These are phyloP conservation scores for Phytopythium oedochilum DNA, from an alignment of 352 stramenopile species.

Conservation along the genomic window DNA sequence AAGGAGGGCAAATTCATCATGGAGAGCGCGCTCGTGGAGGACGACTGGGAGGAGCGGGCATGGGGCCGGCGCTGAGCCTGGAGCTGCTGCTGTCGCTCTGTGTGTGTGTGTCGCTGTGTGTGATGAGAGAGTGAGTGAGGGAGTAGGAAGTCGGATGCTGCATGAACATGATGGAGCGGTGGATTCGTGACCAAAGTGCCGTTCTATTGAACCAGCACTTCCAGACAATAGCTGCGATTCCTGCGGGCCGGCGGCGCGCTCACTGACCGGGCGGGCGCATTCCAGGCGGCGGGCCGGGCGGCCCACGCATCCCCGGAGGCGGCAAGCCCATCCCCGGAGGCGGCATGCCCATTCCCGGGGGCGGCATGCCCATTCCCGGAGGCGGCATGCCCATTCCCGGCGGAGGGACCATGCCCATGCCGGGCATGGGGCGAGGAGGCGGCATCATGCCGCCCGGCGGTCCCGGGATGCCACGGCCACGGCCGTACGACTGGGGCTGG, in stretches of 20 bases:
- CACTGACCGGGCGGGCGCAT: conserved; percentile 81
- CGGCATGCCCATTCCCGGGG: conserved; percentile 56
- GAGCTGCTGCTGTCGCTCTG: neutral
- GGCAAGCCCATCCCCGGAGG: conserved; percentile 71
- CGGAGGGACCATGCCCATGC: conserved; percentile 39
- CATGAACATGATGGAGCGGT: neutral
- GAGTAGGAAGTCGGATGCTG: neutral
- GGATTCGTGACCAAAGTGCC: neutral
- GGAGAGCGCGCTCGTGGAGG: conserved; percentile 67
- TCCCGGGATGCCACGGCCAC: conserved; percentile 66
- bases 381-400: conserved; percentile 54
- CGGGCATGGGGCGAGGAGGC: conserved; percentile 51
- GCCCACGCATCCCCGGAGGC: conserved; percentile 22
- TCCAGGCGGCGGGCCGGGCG: conserved; percentile 34
- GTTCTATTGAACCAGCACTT: neutral
- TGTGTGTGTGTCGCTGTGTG: neutral
- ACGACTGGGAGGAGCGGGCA: conserved; percentile 47
- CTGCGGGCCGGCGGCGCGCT: neutral
- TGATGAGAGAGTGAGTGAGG: neutral
- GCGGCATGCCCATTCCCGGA: conserved; percentile 67
- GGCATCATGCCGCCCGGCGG: conserved; percentile 59
- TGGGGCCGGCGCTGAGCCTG: conserved; percentile 24
- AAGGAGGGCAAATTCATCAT: conserved; percentile 86
- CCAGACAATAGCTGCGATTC: neutral
- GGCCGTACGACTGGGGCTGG: conserved; percentile 74